phyloP scores from a whole-genome alignment of 2,329 filamentous ascomycete genomes.

The Penicillium sp. region DNA sequence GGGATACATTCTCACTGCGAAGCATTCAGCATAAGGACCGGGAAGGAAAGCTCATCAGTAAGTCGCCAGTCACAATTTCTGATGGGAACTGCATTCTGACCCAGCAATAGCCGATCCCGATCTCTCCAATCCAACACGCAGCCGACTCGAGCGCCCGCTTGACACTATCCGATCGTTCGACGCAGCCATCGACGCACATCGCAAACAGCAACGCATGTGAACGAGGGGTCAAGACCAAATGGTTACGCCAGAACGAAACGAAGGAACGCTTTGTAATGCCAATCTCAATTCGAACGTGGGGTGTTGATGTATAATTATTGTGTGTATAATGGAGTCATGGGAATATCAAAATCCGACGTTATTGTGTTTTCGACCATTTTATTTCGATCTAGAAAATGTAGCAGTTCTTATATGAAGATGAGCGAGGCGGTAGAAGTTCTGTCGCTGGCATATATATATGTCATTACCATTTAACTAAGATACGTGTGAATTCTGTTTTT shows the following conservation, averaged over 20 bases:
- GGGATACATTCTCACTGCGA: conserved; percentile 63
- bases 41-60: conserved; percentile 78
- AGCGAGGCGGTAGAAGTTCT: neutral
- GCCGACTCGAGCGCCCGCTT: conserved; percentile 81
- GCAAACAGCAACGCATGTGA: conserved; percentile 48
- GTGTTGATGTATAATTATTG: conserved; percentile 11
- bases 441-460: neutral
- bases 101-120: conserved; percentile 74
- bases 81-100: conserved; percentile 10
- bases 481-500: too few relatives aligned
- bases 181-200: conserved; percentile 71
- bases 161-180: conserved; percentile 92
- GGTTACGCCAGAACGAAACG: conserved; percentile 4
- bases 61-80: conserved; percentile 12
- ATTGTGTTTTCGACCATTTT: neutral
- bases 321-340: neutral
- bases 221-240: neutral
- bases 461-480: too few relatives aligned
- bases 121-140: conserved; percentile 83
- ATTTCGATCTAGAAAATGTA: neutral
- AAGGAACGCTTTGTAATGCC: conserved; percentile 10
- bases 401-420: too few relatives aligned
- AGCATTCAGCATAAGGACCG: conserved; percentile 72
- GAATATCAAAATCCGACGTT: neutral
- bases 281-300: conserved; percentile 1